These are phyloP conservation scores for Hypoxylon sp. DNA, from an alignment of 2,329 filamentous ascomycete genomes.

Conservation along the genomic window DNA sequence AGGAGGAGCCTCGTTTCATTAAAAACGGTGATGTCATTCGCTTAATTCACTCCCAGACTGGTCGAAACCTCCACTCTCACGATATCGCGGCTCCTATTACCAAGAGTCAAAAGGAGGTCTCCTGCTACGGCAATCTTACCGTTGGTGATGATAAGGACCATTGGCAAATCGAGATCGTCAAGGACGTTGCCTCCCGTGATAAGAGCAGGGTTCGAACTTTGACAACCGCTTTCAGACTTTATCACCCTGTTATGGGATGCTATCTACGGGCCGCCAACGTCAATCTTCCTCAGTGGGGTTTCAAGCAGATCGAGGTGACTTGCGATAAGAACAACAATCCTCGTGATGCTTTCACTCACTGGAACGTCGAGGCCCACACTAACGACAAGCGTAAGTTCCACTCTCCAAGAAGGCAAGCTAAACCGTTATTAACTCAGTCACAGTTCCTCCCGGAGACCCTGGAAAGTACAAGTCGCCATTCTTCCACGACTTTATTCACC, in stretches of 20 bases:
- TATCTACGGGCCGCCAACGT: conserved; percentile 96
- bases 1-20: conserved; percentile 81
- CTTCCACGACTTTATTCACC: conserved; percentile 95
- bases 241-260: conserved; percentile 85
- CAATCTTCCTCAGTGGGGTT: conserved; percentile 98
- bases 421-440: conserved; percentile 30
- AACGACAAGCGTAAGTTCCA: conserved; percentile 87
- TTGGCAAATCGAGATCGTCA: conserved; percentile 93
- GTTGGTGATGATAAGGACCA: conserved; percentile 98
- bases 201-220: conserved; percentile 88
- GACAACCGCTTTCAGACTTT: conserved; percentile 92
- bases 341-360: conserved; percentile 94
- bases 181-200: conserved; percentile 89
- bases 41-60: conserved; percentile 93
- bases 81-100: conserved; percentile 88
- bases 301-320: conserved; percentile 99
- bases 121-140: conserved; percentile 94
- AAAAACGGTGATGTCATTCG: conserved; percentile 84
- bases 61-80: conserved; percentile 97
- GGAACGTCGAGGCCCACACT: conserved; percentile 96
- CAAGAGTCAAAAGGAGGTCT: conserved; percentile 93
- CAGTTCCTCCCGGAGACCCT: conserved; percentile 89
- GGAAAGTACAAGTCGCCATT: conserved; percentile 97
- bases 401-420: not conserved
- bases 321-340: conserved; percentile 95